These are phyloP conservation scores for Breviolum minutum DNA, from an alignment of 73 alveolate species.

Conservation along the genomic window DNA sequence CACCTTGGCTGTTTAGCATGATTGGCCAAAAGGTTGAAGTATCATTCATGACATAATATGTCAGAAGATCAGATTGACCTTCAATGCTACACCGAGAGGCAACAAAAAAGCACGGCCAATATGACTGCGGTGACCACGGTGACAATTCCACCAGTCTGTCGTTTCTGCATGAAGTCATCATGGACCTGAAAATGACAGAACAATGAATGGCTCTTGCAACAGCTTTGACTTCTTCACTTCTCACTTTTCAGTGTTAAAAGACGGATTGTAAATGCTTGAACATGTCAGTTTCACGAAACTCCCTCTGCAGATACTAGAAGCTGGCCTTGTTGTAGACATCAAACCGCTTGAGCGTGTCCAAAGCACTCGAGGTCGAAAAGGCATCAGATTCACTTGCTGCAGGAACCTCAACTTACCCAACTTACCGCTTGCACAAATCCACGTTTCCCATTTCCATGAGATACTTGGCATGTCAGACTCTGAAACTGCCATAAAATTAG, in stretches of 20 bases:
- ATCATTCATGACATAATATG: not conserved
- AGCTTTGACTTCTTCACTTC: not conserved
- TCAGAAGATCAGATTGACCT: too few relatives aligned
- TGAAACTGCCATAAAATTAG: not conserved
- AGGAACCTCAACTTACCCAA: conserved; percentile 24
- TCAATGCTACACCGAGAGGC: not conserved
- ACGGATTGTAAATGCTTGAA: not conserved
- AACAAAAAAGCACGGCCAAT: conserved; percentile 61
- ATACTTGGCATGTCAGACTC: not conserved
- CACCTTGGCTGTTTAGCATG: not conserved
- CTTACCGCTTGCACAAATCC: not conserved
- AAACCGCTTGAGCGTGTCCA: conserved; percentile 72
- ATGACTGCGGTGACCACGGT: conserved; percentile 76
- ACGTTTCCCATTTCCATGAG: not conserved
- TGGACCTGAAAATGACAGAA: conserved; percentile 43
- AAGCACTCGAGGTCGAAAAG: conserved; percentile 43
- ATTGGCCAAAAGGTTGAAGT: not conserved
- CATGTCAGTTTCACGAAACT: not conserved
- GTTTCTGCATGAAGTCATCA: conserved; percentile 64
- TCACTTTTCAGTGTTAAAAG: not conserved
- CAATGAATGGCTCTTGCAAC: not conserved
- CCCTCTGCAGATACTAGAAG: not conserved
- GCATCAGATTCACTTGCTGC: conserved; percentile 36
- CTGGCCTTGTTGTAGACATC: conserved; percentile 93
- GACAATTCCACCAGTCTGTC: conserved; percentile 88